These are phyloP conservation scores for Arthromyces matolae DNA, from an alignment of 768 basidiomycete genomes.

Conservation along the genomic window DNA sequence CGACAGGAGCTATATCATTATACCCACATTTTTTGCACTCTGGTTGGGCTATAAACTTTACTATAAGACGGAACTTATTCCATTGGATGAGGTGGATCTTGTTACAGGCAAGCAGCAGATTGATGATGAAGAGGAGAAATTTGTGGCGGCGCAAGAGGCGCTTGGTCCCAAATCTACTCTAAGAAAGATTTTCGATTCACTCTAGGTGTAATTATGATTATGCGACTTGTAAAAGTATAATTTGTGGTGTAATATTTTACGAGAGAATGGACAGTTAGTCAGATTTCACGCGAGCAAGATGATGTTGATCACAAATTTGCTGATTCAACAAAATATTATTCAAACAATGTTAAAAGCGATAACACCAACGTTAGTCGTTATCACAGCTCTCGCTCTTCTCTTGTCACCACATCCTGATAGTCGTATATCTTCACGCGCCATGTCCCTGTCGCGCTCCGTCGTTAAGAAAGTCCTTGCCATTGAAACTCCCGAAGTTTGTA, in stretches of 20 bases:
- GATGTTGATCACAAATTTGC: too few relatives aligned
- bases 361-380: slow-evolving; percentile 13
- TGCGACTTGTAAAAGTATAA: too few relatives aligned
- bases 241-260: too few relatives aligned
- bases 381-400: slow-evolving; percentile 15
- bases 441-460: slow-evolving; percentile 59
- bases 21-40: slow-evolving; percentile 38
- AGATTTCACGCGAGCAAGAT: too few relatives aligned
- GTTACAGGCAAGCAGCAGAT: slow-evolving; percentile 55
- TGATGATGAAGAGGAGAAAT: slow-evolving; percentile 59
- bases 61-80: slow-evolving; percentile 35
- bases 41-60: slow-evolving; percentile 40
- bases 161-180: slow-evolving; percentile 32
- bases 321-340: too few relatives aligned
- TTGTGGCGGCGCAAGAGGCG: slow-evolving; percentile 39
- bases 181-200: slow-evolving; percentile 34
- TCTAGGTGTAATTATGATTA: slow-evolving; percentile 23
- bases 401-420: slow-evolving; percentile 11
- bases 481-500: slow-evolving; percentile 65
- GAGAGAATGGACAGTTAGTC: too few relatives aligned
- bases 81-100: slow-evolving; percentile 53
- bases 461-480: slow-evolving; percentile 73
- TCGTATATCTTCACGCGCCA: slow-evolving; percentile 16
- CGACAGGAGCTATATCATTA: slow-evolving; percentile 41
- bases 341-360: slow-evolving; percentile 16